Evolutionary conservation across 2,329 filamentous ascomycete genomes (phyloP).

Genomic region (Colletotrichum siamense): DNA sequence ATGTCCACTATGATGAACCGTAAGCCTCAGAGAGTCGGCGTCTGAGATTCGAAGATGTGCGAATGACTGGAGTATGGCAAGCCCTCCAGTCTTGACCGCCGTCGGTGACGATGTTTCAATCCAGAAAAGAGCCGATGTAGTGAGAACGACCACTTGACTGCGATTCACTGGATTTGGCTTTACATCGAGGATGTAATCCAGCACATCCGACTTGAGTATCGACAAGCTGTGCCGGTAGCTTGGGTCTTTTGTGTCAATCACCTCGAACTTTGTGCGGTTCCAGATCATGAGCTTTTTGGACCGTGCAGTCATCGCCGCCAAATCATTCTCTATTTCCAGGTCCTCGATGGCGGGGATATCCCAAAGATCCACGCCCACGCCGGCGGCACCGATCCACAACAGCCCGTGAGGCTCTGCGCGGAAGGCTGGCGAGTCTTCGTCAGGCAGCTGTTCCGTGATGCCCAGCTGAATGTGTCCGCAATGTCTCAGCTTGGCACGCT

Average conservation of each 20-base stretch:
- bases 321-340: neutral
- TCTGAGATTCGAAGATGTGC: constrained; percentile 47
- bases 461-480: constrained; percentile 52
- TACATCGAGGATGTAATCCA: constrained; percentile 60
- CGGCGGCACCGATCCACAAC: constrained; percentile 42
- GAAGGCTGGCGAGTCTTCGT: constrained; percentile 26
- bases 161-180: constrained; percentile 50
- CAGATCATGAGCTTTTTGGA: constrained; percentile 36
- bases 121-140: constrained; percentile 55
- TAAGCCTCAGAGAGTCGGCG: constrained; percentile 44
- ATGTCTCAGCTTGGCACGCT: constrained; percentile 36
- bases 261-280: constrained; percentile 38
- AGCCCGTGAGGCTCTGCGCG: constrained; percentile 46
- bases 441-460: constrained; percentile 37
- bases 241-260: constrained; percentile 41
- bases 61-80: constrained; percentile 44
- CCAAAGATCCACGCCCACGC: constrained; percentile 25
- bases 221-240: constrained; percentile 25
- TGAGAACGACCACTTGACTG: constrained; percentile 64
- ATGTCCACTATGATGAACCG: constrained; percentile 32
- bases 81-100: constrained; percentile 16
- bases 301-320: constrained; percentile 9
- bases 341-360: constrained; percentile 23
- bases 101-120: constrained; percentile 41
- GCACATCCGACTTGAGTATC: constrained; percentile 28